Percentiles rank a stretch among this genome's conserved stretches.
These are phyloP conservation scores for Blastobotrys mokoenaii DNA, from an alignment of 805 yeast genomes.

Conservation along the genomic window DNA sequence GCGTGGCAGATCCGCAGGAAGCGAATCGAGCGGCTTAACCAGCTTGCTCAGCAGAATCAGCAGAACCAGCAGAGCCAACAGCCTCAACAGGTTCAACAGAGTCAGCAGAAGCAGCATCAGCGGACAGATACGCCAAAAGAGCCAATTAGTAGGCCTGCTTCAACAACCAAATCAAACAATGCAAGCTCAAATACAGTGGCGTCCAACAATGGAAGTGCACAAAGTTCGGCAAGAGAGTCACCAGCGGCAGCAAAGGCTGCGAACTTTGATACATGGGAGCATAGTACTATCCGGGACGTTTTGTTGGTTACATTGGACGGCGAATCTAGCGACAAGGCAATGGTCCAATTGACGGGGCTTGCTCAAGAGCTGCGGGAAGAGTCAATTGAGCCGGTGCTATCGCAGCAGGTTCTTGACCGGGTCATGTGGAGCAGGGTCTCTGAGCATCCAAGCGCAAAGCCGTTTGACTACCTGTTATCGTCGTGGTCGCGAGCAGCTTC, in stretches of 20 bases:
- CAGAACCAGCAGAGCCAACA: not conserved
- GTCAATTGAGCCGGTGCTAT: slow-evolving; percentile 1
- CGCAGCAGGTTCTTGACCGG: slow-evolving; percentile 12
- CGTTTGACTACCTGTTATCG: slow-evolving; percentile 41
- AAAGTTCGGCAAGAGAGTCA: no score
- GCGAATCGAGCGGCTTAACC: slow-evolving; percentile 13
- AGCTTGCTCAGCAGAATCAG: not conserved
- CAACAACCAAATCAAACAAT: not conserved
- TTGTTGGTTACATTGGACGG: slow-evolving; percentile 12
- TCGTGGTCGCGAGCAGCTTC: slow-evolving; percentile 37
- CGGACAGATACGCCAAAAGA: not conserved
- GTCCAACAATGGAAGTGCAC: no score
- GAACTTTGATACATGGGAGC: slow-evolving; percentile 14
- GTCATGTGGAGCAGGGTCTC: slow-evolving; percentile 16
- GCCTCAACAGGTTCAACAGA: not conserved
- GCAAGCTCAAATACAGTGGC: slow-evolving; percentile 7
- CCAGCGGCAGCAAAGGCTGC: no score
- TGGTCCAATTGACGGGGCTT: slow-evolving; percentile 6
- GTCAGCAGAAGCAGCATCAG: not conserved
- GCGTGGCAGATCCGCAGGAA: slow-evolving; percentile 14
- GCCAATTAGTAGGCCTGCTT: not conserved
- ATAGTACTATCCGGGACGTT: slow-evolving; percentile 10
- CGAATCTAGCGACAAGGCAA: not conserved
- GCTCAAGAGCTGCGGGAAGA: slow-evolving; percentile 15
- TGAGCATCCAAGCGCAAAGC: slow-evolving; percentile 17